Evolutionary conservation across 306 rosid species (phyloP).

Genomic region (Luffa acutangula): DNA sequence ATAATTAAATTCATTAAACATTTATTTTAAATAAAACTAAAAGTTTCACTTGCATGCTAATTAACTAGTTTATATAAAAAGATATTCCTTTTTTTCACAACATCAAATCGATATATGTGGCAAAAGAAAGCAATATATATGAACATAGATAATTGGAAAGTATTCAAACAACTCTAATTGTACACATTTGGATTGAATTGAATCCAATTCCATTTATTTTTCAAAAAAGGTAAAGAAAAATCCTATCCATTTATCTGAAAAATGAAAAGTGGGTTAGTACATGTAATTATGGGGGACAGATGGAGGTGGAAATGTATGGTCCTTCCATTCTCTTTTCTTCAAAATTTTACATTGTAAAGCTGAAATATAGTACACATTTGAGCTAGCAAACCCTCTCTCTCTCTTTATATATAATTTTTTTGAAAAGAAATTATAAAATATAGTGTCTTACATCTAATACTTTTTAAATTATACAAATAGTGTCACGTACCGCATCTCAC

Average conservation of each 20-base stretch:
- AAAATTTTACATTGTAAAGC: constrained; percentile 2
- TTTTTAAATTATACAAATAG: no score
- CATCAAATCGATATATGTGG: no score
- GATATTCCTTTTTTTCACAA: no score
- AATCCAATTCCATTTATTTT: background rate
- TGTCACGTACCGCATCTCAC: background rate
- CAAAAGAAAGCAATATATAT: no score
- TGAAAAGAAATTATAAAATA: no score
- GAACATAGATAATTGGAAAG: background rate
- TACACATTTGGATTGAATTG: background rate
- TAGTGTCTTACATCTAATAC: background rate
- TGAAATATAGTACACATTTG: background rate
- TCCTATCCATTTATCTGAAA: background rate
- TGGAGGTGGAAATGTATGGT: constrained; percentile 9
- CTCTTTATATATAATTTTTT: background rate
- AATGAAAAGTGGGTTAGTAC: background rate
- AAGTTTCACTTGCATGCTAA: no score
- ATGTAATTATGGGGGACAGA: constrained; percentile 1
- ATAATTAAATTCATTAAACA: no score
- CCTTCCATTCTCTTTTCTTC: constrained; percentile 9
- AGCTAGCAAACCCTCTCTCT: background rate
- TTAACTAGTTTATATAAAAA: no score
- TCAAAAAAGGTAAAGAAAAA: background rate
- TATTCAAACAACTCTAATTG: background rate
- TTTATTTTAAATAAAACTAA: no score